Percentiles rank a stretch among this genome's conserved stretches.
These are phyloP conservation scores for Neofusicoccum ribis DNA, from an alignment of 2,329 filamentous ascomycete genomes.

Conservation along the genomic window DNA sequence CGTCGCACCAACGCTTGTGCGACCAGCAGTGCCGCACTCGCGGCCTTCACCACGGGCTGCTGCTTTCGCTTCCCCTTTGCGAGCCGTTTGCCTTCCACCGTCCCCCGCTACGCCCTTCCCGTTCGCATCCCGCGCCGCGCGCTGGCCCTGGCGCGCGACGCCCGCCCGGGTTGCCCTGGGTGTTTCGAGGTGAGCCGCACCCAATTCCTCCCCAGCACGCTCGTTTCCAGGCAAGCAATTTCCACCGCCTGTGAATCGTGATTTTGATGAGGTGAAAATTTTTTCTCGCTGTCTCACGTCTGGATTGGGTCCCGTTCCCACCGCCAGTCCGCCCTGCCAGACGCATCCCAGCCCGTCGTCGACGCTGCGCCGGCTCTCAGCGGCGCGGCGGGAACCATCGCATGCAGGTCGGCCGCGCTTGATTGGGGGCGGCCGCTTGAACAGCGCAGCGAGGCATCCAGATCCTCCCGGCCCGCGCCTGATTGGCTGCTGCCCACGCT, in stretches of 20 bases:
- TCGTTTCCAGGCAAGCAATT: slow-evolving; percentile 10
- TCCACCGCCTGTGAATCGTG: not conserved
- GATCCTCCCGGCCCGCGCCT: not conserved
- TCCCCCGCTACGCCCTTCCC: slow-evolving; percentile 6
- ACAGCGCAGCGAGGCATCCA: not conserved
- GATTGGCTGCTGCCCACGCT: not conserved
- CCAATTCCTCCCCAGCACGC: slow-evolving; percentile 1
- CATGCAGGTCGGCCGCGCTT: slow-evolving; percentile 1
- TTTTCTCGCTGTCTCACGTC: slow-evolving; percentile 5
- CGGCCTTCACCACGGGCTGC: not conserved
- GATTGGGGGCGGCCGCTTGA: not conserved
- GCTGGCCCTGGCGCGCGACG: not conserved
- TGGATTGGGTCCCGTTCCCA: not conserved
- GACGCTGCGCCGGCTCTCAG: not conserved
- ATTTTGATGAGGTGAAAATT: slow-evolving; percentile 13
- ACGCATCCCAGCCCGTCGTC: not conserved
- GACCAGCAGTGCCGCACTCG: not conserved
- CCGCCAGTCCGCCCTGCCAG: slow-evolving; percentile 13
- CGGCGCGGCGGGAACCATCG: not conserved
- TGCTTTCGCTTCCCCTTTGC: not conserved
- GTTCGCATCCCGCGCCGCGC: not conserved
- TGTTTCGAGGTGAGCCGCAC: slow-evolving; percentile 10
- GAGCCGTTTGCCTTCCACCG: not conserved
- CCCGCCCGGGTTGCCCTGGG: not conserved
- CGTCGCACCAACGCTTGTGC: slow-evolving; percentile 5